phyloP scores from a whole-genome alignment of 23 red algal species.

The Agarophyton chilense region DNA sequence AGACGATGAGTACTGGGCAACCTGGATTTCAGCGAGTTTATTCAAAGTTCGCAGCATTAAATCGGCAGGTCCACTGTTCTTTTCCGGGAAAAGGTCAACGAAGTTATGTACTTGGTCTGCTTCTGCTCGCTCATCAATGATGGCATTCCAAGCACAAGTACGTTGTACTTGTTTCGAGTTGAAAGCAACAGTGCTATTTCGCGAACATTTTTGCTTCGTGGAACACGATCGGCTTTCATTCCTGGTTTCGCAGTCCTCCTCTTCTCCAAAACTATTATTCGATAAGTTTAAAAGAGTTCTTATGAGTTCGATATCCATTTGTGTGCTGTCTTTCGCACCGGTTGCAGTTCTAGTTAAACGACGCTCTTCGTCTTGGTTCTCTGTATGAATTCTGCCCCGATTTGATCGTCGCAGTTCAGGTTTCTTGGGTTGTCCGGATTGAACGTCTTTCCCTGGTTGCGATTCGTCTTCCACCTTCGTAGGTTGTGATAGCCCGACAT shows the following conservation, averaged over 20 bases:
- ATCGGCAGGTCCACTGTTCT: constrained; percentile 68
- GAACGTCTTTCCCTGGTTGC: neutral
- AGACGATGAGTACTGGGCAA: constrained; percentile 57
- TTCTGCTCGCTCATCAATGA: constrained; percentile 40
- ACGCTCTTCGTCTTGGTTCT: constrained; percentile 22
- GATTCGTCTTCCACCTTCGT: neutral
- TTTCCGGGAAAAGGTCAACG: neutral
- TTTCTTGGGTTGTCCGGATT: neutral
- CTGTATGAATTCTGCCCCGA: neutral
- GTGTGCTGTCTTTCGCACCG: constrained; percentile 6
- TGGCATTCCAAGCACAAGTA: constrained; percentile 17
- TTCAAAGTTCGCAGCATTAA: constrained; percentile 54
- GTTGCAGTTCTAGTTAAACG: constrained; percentile 32
- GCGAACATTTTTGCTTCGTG: neutral
- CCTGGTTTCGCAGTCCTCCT: neutral
- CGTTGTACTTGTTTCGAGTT: neutral
- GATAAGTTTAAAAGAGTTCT: constrained; percentile 34
- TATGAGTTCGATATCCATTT: constrained; percentile 53
- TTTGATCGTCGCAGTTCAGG: constrained; percentile 8
- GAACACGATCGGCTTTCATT: neutral
- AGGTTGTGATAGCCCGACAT: neutral
- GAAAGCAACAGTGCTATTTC: neutral
- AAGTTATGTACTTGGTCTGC: constrained; percentile 21
- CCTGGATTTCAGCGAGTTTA: constrained; percentile 33
- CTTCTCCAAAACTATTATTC: neutral